phyloP scores from a whole-genome alignment of 768 basidiomycete species.

The Leccinellum luteum region DNA sequence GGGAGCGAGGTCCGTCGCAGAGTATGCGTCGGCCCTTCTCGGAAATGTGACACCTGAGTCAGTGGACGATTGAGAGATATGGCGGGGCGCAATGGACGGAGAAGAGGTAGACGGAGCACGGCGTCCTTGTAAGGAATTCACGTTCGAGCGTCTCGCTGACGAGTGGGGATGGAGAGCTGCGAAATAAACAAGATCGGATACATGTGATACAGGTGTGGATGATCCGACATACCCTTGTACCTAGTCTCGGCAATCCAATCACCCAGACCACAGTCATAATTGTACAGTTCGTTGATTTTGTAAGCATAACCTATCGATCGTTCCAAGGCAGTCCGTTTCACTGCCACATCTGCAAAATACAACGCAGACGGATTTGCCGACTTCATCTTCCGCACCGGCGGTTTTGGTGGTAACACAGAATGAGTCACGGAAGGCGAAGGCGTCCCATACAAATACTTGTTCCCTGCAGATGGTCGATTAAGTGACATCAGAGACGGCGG shows the following conservation, averaged over 20 bases:
- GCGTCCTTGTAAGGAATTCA: constrained; percentile 21
- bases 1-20: constrained; percentile 70
- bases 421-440: constrained; percentile 34
- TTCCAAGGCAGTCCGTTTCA: constrained; percentile 56
- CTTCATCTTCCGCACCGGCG: constrained; percentile 31
- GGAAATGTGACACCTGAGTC: constrained; percentile 80
- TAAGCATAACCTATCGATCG: constrained; percentile 70
- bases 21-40: constrained; percentile 70
- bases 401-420: constrained; percentile 25
- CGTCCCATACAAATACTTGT: constrained; percentile 23
- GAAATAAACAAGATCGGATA: constrained; percentile 3
- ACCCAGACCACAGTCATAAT: constrained; percentile 70
- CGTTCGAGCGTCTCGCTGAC: constrained; percentile 27
- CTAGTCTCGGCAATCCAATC: constrained; percentile 69
- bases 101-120: constrained; percentile 38
- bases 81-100: constrained; percentile 56
- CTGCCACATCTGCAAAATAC: constrained; percentile 62
- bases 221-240: constrained; percentile 45
- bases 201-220: background rate
- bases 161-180: constrained; percentile 21
- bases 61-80: constrained; percentile 68
- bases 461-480: constrained; percentile 19
- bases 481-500: constrained; percentile 59
- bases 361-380: constrained; percentile 61
- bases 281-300: constrained; percentile 81